Conservation (phyloP, 441 rosid genomes). For the Gossypium laxum region DNA sequence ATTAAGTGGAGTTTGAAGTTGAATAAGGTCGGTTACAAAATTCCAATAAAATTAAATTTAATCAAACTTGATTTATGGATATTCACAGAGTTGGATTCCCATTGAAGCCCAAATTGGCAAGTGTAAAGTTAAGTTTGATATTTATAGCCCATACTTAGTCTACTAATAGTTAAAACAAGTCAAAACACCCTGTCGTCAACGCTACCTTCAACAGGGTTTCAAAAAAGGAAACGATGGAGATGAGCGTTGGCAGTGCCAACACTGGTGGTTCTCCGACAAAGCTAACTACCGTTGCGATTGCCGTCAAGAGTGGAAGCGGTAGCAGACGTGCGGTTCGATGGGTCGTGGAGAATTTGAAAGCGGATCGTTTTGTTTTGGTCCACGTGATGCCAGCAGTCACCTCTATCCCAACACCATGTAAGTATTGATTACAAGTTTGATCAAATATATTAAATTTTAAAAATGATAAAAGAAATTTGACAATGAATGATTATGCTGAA, state of each 20-base stretch:
- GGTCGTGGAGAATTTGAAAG: conserved; percentile 54
- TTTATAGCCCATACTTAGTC: too few species aligned
- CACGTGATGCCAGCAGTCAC: conserved; percentile 62
- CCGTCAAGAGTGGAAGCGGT: conserved; percentile 64
- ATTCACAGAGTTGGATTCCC: too few species aligned
- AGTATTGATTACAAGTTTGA: conserved; percentile 2
- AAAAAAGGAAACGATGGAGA: conserved; percentile 4
- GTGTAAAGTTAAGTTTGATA: too few species aligned
- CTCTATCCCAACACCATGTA: conserved; percentile 64
- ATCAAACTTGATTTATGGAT: too few species aligned
- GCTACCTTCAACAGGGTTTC: background rate
- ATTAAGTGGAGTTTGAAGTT: too few species aligned
- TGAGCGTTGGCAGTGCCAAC: conserved; percentile 7
- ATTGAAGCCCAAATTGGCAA: too few species aligned
- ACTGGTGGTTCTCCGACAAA: conserved; percentile 16
- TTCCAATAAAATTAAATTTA: too few species aligned
- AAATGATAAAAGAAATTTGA: background rate
- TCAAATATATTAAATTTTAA: background rate
- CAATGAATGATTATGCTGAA: background rate
- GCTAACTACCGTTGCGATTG: conserved; percentile 48
- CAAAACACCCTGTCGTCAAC: too few species aligned
- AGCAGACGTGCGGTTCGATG: conserved; percentile 75
- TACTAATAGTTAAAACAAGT: too few species aligned
- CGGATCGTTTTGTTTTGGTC: conserved; percentile 49
- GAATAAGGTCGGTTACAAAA: too few species aligned